Conservation (phyloP, 305 asterid genomes). For the Ajuga reptans region DNA sequence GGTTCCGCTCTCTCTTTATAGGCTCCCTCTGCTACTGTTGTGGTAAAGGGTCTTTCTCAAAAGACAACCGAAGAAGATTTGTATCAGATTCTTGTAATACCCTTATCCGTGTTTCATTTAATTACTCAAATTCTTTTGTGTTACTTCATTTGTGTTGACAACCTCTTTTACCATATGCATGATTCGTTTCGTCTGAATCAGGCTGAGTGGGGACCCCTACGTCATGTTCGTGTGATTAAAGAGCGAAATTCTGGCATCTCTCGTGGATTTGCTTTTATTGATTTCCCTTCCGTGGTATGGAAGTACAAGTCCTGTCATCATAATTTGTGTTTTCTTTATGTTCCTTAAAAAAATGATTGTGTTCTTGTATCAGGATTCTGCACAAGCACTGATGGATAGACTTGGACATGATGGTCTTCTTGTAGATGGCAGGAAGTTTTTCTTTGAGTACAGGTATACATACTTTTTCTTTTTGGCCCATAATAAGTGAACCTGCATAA, state of each 20-base stretch:
- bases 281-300: constrained; percentile 87
- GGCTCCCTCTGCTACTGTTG: constrained; percentile 96
- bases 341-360: background rate
- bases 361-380: constrained; percentile 55
- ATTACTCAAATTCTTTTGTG: background rate
- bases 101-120: constrained; percentile 16
- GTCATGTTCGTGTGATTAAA: constrained; percentile 93
- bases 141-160: background rate
- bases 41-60: constrained; percentile 92
- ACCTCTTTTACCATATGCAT: background rate
- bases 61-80: constrained; percentile 95
- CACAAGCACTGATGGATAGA: constrained; percentile 89
- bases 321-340: background rate
- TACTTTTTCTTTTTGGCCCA: constrained; percentile 14
- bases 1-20: constrained; percentile 28
- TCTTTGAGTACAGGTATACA: constrained; percentile 82
- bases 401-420: constrained; percentile 81
- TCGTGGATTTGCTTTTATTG: constrained; percentile 97
- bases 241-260: constrained; percentile 85
- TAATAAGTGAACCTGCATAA: background rate
- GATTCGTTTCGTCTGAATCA: constrained; percentile 22
- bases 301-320: constrained; percentile 15
- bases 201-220: constrained; percentile 99
- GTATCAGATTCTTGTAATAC: constrained; percentile 75
- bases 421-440: constrained; percentile 83